A percentile compares a stretch with the other conserved stretches of the same genome.
These are phyloP conservation scores for Lindgomyces ingoldianus DNA, from an alignment of 495 filamentous ascomycete species.

Conservation along the genomic window DNA sequence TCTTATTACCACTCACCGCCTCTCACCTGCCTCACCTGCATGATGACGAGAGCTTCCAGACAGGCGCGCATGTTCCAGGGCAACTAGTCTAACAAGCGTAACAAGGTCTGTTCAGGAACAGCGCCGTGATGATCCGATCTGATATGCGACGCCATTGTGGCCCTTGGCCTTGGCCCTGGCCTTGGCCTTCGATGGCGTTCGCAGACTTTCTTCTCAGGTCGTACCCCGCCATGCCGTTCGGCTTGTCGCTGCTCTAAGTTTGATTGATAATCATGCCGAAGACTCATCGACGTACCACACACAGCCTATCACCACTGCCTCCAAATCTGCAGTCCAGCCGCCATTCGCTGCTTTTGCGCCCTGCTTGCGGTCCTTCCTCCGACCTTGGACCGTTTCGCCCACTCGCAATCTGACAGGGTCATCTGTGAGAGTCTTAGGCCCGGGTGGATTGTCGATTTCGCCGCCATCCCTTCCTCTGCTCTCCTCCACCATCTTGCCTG, in stretches of 20 bases:
- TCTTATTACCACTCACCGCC: too few species aligned
- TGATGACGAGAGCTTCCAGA: too few species aligned
- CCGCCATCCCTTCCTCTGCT: constrained; percentile 1
- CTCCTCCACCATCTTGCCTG: constrained; percentile 24
- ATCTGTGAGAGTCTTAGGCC: constrained; percentile 14
- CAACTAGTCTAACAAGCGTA: too few species aligned
- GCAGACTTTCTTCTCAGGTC: constrained; percentile 4
- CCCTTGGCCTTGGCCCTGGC: too few species aligned
- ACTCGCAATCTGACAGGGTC: constrained; percentile 24
- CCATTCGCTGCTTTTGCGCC: constrained; percentile 18
- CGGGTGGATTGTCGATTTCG: constrained; percentile 22
- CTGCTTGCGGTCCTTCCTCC: constrained; percentile 14
- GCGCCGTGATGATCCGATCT: too few species aligned
- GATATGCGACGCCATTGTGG: too few species aligned
- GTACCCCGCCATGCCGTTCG: constrained; percentile 17
- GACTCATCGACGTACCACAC: constrained; percentile 2
- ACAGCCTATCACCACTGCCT: constrained; percentile 19
- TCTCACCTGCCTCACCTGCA: too few species aligned
- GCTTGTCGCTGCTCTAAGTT: constrained; percentile 19
- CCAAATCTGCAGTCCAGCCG: neutral
- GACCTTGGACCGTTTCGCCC: constrained; percentile 28
- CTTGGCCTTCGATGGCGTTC: constrained; percentile 18
- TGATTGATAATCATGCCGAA: constrained; percentile 20
- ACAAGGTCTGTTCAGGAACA: too few species aligned
- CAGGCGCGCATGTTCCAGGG: too few species aligned